A percentile compares a stretch with the other conserved stretches of the same genome.
phyloP scores from a whole-genome alignment of 345 rosid species.

The Nephelium lappaceum region DNA sequence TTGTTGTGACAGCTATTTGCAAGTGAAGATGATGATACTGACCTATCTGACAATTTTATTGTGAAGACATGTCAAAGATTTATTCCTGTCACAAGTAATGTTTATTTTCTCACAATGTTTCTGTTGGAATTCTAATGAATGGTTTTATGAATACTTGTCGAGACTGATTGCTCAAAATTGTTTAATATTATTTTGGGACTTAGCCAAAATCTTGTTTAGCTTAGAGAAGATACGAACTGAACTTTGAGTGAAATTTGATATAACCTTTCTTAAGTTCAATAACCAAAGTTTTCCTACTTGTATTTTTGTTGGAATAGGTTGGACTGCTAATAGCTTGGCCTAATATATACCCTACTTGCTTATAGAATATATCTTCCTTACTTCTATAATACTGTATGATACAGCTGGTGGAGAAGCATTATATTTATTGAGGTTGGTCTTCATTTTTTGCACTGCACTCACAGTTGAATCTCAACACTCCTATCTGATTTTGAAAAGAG shows the following conservation, averaged over 20 bases:
- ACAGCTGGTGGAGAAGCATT: not conserved
- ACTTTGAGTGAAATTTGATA: not conserved
- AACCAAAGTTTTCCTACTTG: not conserved
- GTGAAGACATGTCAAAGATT: slow-evolving; percentile 95
- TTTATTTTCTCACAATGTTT: slow-evolving; percentile 19
- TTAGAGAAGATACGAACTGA: not conserved
- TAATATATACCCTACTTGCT: not conserved
- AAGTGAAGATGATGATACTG: slow-evolving; percentile 77
- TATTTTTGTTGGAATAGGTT: slow-evolving; percentile 2
- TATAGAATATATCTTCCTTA: not conserved
- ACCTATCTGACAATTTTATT: slow-evolving; percentile 79
- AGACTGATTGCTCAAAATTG: slow-evolving; percentile 10
- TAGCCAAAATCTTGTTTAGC: not conserved
- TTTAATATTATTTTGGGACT: not conserved
- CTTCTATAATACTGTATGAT: not conserved
- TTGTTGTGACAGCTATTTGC: slow-evolving; percentile 60
- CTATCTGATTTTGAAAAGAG: slow-evolving; percentile 1
- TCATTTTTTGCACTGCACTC: not conserved
- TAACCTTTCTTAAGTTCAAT: not conserved
- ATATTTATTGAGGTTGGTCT: not conserved
- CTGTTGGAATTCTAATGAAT: not conserved
- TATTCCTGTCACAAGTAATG: slow-evolving; percentile 88
- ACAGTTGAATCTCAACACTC: not conserved
- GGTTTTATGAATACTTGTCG: not conserved
- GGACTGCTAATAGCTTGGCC: not conserved